Percentiles rank a stretch among this genome's conserved stretches.
Conservation (phyloP, 768 basidiomycete genomes). For the Arthromyces matolae region DNA sequence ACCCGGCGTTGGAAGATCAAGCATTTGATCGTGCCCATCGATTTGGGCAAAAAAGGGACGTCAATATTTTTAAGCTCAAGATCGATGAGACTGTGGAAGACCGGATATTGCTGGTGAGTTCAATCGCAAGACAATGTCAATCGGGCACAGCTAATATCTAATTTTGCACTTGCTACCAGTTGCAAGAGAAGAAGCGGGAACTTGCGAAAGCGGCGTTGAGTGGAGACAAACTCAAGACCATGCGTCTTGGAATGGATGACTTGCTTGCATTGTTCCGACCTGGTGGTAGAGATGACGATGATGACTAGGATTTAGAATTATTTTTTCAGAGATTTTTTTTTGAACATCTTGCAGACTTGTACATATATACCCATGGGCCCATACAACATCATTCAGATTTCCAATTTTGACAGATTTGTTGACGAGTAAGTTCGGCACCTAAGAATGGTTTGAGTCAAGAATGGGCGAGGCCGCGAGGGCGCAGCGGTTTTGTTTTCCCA, state of each 20-base stretch:
- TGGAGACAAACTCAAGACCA: constrained; percentile 83
- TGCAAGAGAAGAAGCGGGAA: constrained; percentile 91
- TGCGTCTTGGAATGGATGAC: constrained; percentile 82
- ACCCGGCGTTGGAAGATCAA: constrained; percentile 89
- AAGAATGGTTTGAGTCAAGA: background rate
- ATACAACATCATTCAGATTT: background rate
- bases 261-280: constrained; percentile 75
- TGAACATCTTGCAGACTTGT: background rate
- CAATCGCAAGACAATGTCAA: background rate
- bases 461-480: background rate
- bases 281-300: constrained; percentile 55
- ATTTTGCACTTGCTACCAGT: constrained; percentile 30
- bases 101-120: constrained; percentile 66
- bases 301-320: constrained; percentile 20
- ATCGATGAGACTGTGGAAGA: constrained; percentile 86
- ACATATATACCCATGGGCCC: background rate
- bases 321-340: constrained; percentile 1
- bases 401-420: too few species aligned
- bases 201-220: constrained; percentile 81
- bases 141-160: background rate
- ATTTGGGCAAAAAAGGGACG: constrained; percentile 82
- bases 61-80: constrained; percentile 87
- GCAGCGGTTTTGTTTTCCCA: constrained; percentile 21
- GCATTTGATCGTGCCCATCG: constrained; percentile 92
- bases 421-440: constrained; percentile 1